Base-by-base conservation (phyloP, 2,329 filamentous ascomycete species). In the Tolypocladium pustulatum region DNA sequence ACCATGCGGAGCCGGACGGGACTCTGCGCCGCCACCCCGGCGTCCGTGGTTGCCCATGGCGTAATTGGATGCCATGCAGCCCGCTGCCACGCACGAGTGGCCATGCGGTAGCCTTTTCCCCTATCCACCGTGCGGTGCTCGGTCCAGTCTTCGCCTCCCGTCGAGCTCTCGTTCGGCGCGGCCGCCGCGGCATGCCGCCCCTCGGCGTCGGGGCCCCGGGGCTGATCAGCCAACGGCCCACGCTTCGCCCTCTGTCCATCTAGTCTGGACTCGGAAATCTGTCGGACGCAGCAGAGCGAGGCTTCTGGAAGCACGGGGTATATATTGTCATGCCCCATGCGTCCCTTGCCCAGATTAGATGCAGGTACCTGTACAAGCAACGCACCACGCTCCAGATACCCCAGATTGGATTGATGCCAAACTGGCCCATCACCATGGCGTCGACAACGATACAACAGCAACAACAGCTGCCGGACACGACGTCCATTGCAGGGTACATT, bases 401-500 rank as follows among this genome's bases (percentile, higher is more conserved):
- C 49, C 27, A 56, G 34, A 52, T 22, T 17, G 43, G 30, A 30
- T 37, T 25, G 13, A 52, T 1, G 17, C 37, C 40, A n/a, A 43
- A 43, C 12, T 34, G 22, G 32, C 41, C 27, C 52, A 37, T 15
- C 57, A 62, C 54, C 57, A 66, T 65, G 65, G 63, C 65, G 55
- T 57, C 62, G 30, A 59, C 63, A 22, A 32, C 58, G 27, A 57
- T 63, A 57, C 61, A 61, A 52, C 61, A 61, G 41, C 51, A 61
- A 22, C 40, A 43, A 17, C 36, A 37, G 37, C 37, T 38, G 37
- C 46, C 61, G 17, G 76, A 78, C 67, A 76, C 73, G 61, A 69
- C 70, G 61, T 72, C 72, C 62, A 73, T 78, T 67, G 68, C 75
- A 64, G 75, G 76, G 56, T 78, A 77, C 69, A 75, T 73, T 60